Evolutionary conservation across 2,329 filamentous ascomycete species (phyloP).

Genomic region (Pseudogymnoascus sp.): DNA sequence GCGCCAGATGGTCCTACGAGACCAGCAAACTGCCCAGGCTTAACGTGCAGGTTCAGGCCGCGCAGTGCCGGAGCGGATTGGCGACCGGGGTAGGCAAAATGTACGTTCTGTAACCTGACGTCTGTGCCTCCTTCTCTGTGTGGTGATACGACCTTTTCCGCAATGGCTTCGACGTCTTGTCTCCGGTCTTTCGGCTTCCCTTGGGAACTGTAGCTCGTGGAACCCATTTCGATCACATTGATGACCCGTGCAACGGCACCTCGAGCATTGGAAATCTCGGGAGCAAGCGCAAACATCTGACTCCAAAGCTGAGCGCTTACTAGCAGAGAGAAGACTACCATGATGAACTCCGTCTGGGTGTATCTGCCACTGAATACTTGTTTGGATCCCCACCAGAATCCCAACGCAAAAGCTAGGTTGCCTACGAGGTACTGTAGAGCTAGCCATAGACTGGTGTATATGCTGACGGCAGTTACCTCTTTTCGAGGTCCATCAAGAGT

Average conservation of each 20-base stretch:
- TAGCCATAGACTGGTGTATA: slow-evolving; percentile 40
- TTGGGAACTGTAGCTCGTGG: slow-evolving; percentile 5
- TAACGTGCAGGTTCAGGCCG: slow-evolving; percentile 46
- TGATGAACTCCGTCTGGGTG: slow-evolving; percentile 36
- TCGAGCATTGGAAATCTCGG: slow-evolving; percentile 44
- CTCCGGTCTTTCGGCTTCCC: not conserved
- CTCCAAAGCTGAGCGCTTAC: slow-evolving; percentile 42
- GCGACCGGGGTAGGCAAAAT: slow-evolving; percentile 51
- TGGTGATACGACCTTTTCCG: slow-evolving; percentile 27
- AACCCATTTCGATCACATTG: slow-evolving; percentile 34
- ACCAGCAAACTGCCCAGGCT: slow-evolving; percentile 62
- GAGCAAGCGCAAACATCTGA: not conserved
- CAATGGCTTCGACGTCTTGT: slow-evolving; percentile 21
- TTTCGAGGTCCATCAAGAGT: slow-evolving; percentile 38
- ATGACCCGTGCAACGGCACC: slow-evolving; percentile 50
- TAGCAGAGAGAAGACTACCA: slow-evolving; percentile 42
- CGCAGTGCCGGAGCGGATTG: slow-evolving; percentile 49
- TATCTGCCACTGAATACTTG: slow-evolving; percentile 48
- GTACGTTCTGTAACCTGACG: slow-evolving; percentile 45
- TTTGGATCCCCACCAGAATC: slow-evolving; percentile 52
- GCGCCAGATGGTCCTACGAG: slow-evolving; percentile 64
- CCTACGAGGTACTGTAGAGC: slow-evolving; percentile 45
- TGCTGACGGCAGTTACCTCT: slow-evolving; percentile 37
- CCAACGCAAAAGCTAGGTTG: slow-evolving; percentile 46
- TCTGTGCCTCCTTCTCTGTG: slow-evolving; percentile 41